phyloP scores from a whole-genome alignment of 805 yeast genomes.

The Suhomyces canberraensis region DNA sequence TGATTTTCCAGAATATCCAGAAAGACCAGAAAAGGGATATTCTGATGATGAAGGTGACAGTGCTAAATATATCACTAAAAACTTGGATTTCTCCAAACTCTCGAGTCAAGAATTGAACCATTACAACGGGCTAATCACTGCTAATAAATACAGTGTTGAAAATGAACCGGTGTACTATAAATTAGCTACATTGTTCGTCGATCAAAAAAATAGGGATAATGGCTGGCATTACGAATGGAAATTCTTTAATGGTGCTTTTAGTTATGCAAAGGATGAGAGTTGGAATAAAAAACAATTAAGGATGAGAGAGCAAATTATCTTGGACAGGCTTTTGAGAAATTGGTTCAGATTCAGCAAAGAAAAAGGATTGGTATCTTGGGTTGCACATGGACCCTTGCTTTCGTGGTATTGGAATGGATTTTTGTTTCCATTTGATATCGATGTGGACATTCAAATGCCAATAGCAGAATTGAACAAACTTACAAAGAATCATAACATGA shows the following conservation, averaged over 20 bases:
- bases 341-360: slow-evolving; percentile 12
- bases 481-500: slow-evolving; percentile 11
- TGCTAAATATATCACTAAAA: background rate
- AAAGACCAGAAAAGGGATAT: background rate
- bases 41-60: background rate
- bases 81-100: background rate
- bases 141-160: slow-evolving; percentile 7
- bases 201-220: slow-evolving; percentile 10
- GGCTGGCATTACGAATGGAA: slow-evolving; percentile 23
- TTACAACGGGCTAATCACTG: slow-evolving; percentile 14
- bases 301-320: slow-evolving; percentile 9
- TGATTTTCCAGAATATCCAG: background rate
- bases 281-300: slow-evolving; percentile 9
- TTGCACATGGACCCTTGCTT: slow-evolving; percentile 14
- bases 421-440: slow-evolving; percentile 14
- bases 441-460: slow-evolving; percentile 16
- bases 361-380: slow-evolving; percentile 11
- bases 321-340: slow-evolving; percentile 10
- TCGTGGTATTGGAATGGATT: slow-evolving; percentile 17
- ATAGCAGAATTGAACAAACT: slow-evolving; percentile 10
- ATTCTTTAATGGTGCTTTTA: slow-evolving; percentile 16
- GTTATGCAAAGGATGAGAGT: slow-evolving; percentile 4
- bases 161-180: slow-evolving; percentile 20
- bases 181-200: slow-evolving; percentile 14
- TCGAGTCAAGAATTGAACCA: slow-evolving; percentile 10